phyloP scores from a whole-genome alignment of 2,329 filamentous ascomycete species.

The Fusarium sp. region DNA sequence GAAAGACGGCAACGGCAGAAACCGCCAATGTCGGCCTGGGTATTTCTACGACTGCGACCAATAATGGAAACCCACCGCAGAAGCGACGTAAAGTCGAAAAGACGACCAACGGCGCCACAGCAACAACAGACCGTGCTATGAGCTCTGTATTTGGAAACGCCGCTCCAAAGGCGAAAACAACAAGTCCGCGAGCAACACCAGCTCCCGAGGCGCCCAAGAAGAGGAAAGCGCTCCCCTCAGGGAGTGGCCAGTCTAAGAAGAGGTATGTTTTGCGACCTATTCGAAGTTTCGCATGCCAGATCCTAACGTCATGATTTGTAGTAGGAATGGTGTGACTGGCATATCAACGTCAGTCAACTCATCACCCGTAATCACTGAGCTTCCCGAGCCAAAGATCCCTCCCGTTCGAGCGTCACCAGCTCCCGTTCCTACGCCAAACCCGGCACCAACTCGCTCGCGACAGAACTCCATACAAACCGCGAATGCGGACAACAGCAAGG shows the following conservation, averaged over 20 bases:
- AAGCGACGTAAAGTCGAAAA: conserved; percentile 91
- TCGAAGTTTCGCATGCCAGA: not conserved
- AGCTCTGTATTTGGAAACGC: conserved; percentile 68
- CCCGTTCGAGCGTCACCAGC: conserved; percentile 71
- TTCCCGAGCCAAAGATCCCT: conserved; percentile 71
- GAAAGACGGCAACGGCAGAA: conserved; percentile 70
- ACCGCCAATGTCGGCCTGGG: conserved; percentile 72
- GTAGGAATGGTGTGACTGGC: conserved; percentile 59
- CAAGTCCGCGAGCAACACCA: conserved; percentile 79
- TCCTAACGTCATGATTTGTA: conserved; percentile 42
- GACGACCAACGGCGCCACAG: conserved; percentile 62
- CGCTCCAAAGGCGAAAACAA: conserved; percentile 69
- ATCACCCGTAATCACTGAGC: conserved; percentile 80
- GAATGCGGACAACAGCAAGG: conserved; percentile 67
- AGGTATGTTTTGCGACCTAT: conserved; percentile 69
- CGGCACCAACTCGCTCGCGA: conserved; percentile 78
- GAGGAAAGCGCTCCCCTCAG: conserved; percentile 74
- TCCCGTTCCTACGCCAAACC: conserved; percentile 69
- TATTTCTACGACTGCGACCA: conserved; percentile 69
- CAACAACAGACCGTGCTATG: conserved; percentile 77
- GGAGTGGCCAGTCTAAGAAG: conserved; percentile 82
- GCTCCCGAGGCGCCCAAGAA: conserved; percentile 79
- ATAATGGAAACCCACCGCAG: conserved; percentile 70
- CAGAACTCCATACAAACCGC: conserved; percentile 78
- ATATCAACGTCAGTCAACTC: conserved; percentile 81